Conservation (phyloP, 257 asterid species). For the Nicotiana tomentosiformis region DNA sequence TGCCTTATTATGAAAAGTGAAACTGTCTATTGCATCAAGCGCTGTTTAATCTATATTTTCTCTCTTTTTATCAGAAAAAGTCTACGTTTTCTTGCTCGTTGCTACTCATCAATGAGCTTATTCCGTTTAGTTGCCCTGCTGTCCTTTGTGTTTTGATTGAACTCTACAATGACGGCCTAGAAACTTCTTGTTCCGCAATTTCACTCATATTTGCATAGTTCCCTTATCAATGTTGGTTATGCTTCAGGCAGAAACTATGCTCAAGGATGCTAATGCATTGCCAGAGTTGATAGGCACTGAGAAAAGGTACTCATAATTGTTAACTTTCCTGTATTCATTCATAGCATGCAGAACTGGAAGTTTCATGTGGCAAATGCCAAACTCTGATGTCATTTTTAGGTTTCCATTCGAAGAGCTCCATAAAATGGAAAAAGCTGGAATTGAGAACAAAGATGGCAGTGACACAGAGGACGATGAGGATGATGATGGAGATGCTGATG, state of each 20-base stretch:
- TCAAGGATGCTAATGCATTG: conserved; percentile 26
- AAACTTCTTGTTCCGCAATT: background rate
- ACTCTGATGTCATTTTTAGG: conserved; percentile 19
- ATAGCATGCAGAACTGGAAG: background rate
- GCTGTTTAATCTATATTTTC: background rate
- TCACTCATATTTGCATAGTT: background rate
- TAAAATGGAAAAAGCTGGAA: conserved; percentile 34
- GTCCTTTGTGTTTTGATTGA: background rate
- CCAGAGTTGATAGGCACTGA: conserved; percentile 24
- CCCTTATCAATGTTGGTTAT: conserved; percentile 1
- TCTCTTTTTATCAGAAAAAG: background rate
- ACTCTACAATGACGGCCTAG: background rate
- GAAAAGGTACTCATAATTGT: conserved; percentile 34
- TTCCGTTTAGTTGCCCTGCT: background rate
- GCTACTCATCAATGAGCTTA: background rate
- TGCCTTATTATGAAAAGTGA: background rate
- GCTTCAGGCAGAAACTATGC: conserved; percentile 48
- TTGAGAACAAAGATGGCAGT: conserved; percentile 59
- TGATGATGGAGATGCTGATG: conserved; percentile 44
- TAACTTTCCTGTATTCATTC: background rate
- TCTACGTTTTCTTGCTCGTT: background rate
- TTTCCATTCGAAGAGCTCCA: conserved; percentile 56
- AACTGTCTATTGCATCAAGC: background rate
- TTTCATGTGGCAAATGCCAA: background rate
- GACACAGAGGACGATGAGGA: conserved; percentile 81